These are phyloP conservation scores for Thalia dealbata DNA, from an alignment of 176 grass and related monocot species.

Conservation along the genomic window DNA sequence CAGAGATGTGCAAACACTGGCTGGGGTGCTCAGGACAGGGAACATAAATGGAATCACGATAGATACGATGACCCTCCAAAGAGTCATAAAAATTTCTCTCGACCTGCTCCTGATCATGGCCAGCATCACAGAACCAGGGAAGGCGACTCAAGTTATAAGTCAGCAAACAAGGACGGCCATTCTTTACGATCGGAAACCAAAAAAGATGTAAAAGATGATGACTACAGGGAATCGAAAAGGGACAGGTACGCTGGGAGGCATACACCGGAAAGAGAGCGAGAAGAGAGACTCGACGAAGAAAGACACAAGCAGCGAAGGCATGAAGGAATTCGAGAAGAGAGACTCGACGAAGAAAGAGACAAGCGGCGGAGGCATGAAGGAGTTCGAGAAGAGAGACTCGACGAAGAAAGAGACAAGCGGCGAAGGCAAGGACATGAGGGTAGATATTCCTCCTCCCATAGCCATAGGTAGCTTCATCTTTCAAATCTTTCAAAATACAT, in stretches of 20 bases:
- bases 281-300: background rate
- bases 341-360: slow-evolving; percentile 10
- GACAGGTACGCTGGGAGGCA: slow-evolving; percentile 8
- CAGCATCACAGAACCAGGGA: slow-evolving; percentile 13
- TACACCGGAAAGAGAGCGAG: background rate
- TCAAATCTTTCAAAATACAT: background rate
- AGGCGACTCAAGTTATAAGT: slow-evolving; percentile 1
- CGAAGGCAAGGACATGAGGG: slow-evolving; percentile 8
- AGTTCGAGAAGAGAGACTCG: background rate
- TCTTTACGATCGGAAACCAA: slow-evolving; percentile 28
- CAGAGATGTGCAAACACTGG: slow-evolving; percentile 52
- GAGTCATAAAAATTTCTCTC: slow-evolving; percentile 18
- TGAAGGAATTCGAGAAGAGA: background rate
- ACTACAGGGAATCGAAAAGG: slow-evolving; percentile 17
- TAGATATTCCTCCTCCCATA: background rate
- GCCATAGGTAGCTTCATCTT: background rate
- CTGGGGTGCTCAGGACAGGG: slow-evolving; percentile 48
- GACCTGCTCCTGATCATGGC: background rate
- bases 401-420: slow-evolving; percentile 20
- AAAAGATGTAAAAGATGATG: slow-evolving; percentile 24
- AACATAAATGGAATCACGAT: slow-evolving; percentile 39
- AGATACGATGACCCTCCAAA: slow-evolving; percentile 33
- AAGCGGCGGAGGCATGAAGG: slow-evolving; percentile 6
- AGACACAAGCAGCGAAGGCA: slow-evolving; percentile 18
- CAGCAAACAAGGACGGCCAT: slow-evolving; percentile 20